Conservation (phyloP, 257 asterid genomes). For the Misopates orontium region DNA sequence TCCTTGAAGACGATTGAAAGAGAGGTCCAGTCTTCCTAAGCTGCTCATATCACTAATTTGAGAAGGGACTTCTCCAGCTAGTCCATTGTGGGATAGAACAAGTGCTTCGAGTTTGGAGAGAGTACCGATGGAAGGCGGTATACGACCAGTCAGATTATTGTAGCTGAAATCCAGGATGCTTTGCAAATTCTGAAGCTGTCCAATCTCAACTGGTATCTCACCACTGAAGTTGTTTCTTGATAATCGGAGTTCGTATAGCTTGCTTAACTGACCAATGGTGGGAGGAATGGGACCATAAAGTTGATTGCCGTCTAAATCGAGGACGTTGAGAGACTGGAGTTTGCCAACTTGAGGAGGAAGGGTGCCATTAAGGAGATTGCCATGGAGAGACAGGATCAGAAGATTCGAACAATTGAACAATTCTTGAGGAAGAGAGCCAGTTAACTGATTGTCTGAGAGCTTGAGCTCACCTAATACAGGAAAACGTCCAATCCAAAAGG, state of each 20-base stretch:
- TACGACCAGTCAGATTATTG: slow-evolving; percentile 64
- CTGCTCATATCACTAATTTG: slow-evolving; percentile 79
- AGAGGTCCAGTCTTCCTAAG: slow-evolving; percentile 69
- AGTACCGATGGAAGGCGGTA: slow-evolving; percentile 61
- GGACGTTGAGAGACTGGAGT: slow-evolving; percentile 72
- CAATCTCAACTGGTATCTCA: slow-evolving; percentile 66
- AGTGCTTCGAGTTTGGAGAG: slow-evolving; percentile 78
- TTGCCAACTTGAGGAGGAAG: slow-evolving; percentile 64
- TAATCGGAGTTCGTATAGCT: slow-evolving; percentile 69
- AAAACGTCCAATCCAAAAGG: slow-evolving; percentile 77
- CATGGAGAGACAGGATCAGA: slow-evolving; percentile 53
- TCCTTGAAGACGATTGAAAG: slow-evolving; percentile 72
- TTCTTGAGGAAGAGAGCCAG: slow-evolving; percentile 60
- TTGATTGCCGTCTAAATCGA: slow-evolving; percentile 60
- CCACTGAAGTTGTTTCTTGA: slow-evolving; percentile 71
- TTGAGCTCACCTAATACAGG: slow-evolving; percentile 82
- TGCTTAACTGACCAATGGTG: slow-evolving; percentile 58
- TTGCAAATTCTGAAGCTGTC: slow-evolving; percentile 75
- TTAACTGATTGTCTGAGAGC: slow-evolving; percentile 61
- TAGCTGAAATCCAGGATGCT: slow-evolving; percentile 73
- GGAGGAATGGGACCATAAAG: slow-evolving; percentile 76
- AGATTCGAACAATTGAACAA: slow-evolving; percentile 72
- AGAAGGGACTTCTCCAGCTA: slow-evolving; percentile 69
- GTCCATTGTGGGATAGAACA: slow-evolving; percentile 72
- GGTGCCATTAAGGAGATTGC: slow-evolving; percentile 63